phyloP scores from a whole-genome alignment of 2,329 filamentous ascomycete genomes.

The Plectosphaerella plurivora region DNA sequence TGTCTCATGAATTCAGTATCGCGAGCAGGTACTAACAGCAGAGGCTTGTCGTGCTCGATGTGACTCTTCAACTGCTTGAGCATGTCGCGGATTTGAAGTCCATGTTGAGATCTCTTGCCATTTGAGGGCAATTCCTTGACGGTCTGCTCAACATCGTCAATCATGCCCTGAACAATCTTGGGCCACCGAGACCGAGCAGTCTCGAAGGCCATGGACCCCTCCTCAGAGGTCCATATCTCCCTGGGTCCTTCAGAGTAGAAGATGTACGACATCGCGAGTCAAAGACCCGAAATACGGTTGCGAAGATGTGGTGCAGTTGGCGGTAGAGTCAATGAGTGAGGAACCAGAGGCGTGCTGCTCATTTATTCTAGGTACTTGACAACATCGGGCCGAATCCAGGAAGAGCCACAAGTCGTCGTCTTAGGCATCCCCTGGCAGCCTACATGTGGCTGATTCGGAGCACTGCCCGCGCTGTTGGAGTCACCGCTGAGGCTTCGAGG shows the following conservation, averaged over 20 bases:
- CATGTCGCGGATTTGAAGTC: background rate
- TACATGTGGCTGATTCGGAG: too few relatives aligned
- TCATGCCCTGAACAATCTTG: conserved; percentile 8
- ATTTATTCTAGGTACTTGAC: too few relatives aligned
- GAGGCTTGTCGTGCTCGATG: background rate
- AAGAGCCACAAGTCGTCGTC: too few relatives aligned
- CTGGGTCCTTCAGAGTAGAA: conserved; percentile 1
- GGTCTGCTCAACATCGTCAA: conserved; percentile 1
- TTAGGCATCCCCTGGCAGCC: too few relatives aligned
- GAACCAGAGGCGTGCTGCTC: too few relatives aligned
- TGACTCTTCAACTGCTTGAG: background rate
- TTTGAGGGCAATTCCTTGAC: background rate
- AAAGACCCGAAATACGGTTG: too few relatives aligned
- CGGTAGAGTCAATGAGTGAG: too few relatives aligned
- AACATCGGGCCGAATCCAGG: too few relatives aligned
- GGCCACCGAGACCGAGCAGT: conserved; percentile 7
- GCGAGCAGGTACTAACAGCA: background rate
- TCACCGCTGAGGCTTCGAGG: too few relatives aligned
- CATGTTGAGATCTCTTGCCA: background rate
- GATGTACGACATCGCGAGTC: background rate
- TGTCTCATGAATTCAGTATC: background rate
- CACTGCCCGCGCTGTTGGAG: too few relatives aligned
- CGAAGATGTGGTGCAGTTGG: too few relatives aligned
- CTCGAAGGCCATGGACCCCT: conserved; percentile 6
- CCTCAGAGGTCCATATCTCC: conserved; percentile 7